Base-by-base conservation (phyloP, 1,284 basidiomycete species). In the Cryptococcus neoformans region DNA sequence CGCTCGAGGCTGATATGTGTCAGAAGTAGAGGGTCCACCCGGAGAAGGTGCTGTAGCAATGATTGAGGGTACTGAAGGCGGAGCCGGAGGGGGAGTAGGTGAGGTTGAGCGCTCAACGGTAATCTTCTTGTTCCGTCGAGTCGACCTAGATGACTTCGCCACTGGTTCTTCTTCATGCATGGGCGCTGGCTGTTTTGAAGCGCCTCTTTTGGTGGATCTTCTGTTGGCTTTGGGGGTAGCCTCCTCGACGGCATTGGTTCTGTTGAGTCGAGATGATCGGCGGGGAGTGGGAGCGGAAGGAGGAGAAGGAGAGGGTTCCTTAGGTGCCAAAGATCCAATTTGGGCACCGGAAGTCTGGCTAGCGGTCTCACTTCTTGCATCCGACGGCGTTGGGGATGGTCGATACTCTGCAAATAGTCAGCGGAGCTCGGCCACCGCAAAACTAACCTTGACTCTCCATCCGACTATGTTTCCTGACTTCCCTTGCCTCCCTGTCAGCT, bases 31-130 rank as follows among this genome's bases (percentile, higher is more conserved):
- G 4, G 45, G 45, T 10, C 62, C 55, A 35, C 59, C 57, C 4
- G 74, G 74, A 16, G 74, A 76, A 5, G 74, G 70, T 9, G 71
- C 73, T 7, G 70, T 74, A 44, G 66, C 68, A 8, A 64, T 72
- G 53, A 76, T 68, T 36, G 65, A 64, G 2, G 74, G 74, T 3
- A 74, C 60, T 8, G 44, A 17, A 12, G 59, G 49, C 0, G 60
- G 49, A 16, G 47, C 42, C 28, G 54, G 41, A 46, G 55, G 51
- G 7, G 67, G 67, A 4, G 57, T 38, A 11, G 67, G 65, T 5
- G 68, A 65, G n/a, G 54, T 63, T 11, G 40, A 41, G 40, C 58
- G 53, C 10, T 73, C 69, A 6, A 59, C 62, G 9, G 63, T 63
- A 4, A 55, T 48, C 35, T 66, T 63, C 10, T 64, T 60, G 6